Base-by-base conservation (phyloP, 1,284 basidiomycete genomes). In the Pseudozyma thailandica region DNA sequence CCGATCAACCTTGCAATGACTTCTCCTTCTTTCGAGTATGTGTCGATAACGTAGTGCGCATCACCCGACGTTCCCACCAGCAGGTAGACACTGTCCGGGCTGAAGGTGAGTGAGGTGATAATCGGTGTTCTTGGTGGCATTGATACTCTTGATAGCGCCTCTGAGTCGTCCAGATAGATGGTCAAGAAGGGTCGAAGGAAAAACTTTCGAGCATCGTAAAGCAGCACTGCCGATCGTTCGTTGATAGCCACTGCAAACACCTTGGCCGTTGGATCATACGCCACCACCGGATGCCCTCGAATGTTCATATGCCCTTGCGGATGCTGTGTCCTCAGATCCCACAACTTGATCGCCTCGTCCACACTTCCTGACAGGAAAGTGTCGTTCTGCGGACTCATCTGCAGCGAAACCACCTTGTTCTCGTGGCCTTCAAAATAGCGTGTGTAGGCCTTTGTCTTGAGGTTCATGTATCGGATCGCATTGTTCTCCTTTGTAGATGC, bases 361-460 rank as follows among this genome's bases (percentile, higher is more conserved):
- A 92, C 86, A 0, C 94, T 93, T 1, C 90, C 92, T 7, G 94
- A 96, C 86, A 99, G 89, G 84, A 99, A 98, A 0, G 92, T 92
- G 79, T 98, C 95, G 79, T 97, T 92, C 2, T 91, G 87, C 0
- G 96, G 96, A 4, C 92, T 94, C 77, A 98, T 90, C 79, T 95
- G 91, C 13, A 99, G 85, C 0, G 94, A 94, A 23, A 92, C 87
- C 4, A 99, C 96, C 57, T 89, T 55, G 38, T 88, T 46, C 75
- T 90, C 93, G 85, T 99, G 96, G 0, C 96, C 96, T 75, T 90
- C 91, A 86, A 95, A 98, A 84, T 98, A 98, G 72, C 92, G 89
- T 28, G 97, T 85, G 81, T 94, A 99, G 83, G 91, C 92, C 86
- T 97, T 97, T 86, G 96, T 93, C 84, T 97, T 92, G 58, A 97